These are phyloP conservation scores for Hypoxylon sp. DNA, from an alignment of 2,329 filamentous ascomycete genomes.

Conservation along the genomic window DNA sequence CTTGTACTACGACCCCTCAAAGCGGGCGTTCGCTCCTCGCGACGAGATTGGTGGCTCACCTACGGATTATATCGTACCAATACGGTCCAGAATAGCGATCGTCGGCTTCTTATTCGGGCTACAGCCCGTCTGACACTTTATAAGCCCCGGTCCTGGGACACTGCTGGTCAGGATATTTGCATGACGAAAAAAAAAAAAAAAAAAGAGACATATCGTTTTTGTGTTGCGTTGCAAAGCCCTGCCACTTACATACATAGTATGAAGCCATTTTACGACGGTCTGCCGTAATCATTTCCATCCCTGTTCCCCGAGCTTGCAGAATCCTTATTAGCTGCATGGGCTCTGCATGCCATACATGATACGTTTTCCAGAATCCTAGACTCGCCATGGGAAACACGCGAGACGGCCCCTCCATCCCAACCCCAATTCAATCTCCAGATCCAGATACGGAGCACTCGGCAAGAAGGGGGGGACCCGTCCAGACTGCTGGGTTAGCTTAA, in stretches of 20 bases:
- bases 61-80: slow-evolving; percentile 36
- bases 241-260: too few species aligned
- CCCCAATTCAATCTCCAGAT: slow-evolving; percentile 41
- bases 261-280: slow-evolving; percentile 26
- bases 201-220: slow-evolving; percentile 33
- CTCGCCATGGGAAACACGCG: slow-evolving; percentile 31
- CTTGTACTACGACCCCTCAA: slow-evolving; percentile 15
- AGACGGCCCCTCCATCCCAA: slow-evolving; percentile 18
- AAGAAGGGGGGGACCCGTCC: slow-evolving; percentile 35
- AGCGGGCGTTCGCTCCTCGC: slow-evolving; percentile 21
- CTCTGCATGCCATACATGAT: slow-evolving; percentile 46
- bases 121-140: slow-evolving; percentile 23
- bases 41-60: slow-evolving; percentile 31
- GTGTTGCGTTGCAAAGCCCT: slow-evolving; percentile 24
- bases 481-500: slow-evolving; percentile 39
- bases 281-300: slow-evolving; percentile 32
- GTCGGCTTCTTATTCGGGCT: slow-evolving; percentile 20
- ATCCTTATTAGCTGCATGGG: slow-evolving; percentile 46
- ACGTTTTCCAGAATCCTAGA: slow-evolving; percentile 33
- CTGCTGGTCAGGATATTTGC: slow-evolving; percentile 10
- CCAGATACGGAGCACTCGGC: slow-evolving; percentile 45
- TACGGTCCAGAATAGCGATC: slow-evolving; percentile 35
- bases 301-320: slow-evolving; percentile 41
- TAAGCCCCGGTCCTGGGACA: slow-evolving; percentile 14
- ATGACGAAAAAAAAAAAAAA: too few species aligned